Evolutionary conservation across 495 filamentous ascomycete species (phyloP).

Genomic region (Glonium stellatum): DNA sequence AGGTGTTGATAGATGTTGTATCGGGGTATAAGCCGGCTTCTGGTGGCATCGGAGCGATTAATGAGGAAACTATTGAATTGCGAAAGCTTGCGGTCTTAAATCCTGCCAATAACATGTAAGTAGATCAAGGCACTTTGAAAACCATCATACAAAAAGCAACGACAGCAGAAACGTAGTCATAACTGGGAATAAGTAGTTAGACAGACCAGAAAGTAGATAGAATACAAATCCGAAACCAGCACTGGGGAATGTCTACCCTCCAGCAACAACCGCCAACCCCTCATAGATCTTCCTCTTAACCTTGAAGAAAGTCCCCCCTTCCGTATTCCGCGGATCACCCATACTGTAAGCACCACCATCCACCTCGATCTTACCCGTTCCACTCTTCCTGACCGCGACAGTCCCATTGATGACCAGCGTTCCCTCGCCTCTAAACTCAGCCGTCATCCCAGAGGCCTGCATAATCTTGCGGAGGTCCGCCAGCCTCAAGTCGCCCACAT

Average conservation of each 20-base stretch:
- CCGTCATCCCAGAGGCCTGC: slow-evolving; percentile 72
- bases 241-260: slow-evolving; percentile 42
- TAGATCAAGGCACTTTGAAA: too few species aligned
- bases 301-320: slow-evolving; percentile 49
- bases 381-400: slow-evolving; percentile 83
- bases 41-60: too few species aligned
- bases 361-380: slow-evolving; percentile 79
- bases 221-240: not conserved
- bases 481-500: slow-evolving; percentile 87
- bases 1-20: too few species aligned
- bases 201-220: not conserved
- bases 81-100: too few species aligned
- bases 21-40: too few species aligned
- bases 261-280: slow-evolving; percentile 70
- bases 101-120: too few species aligned
- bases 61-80: too few species aligned
- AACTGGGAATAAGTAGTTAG: not conserved
- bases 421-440: slow-evolving; percentile 90
- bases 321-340: slow-evolving; percentile 13
- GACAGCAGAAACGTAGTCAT: too few species aligned
- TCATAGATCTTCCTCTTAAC: slow-evolving; percentile 81
- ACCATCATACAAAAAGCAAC: too few species aligned
- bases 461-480: slow-evolving; percentile 82
- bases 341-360: slow-evolving; percentile 51
- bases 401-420: slow-evolving; percentile 80